These are phyloP conservation scores for Gaeumannomyces sp. DNA, from an alignment of 2,329 filamentous ascomycete genomes.

Conservation along the genomic window DNA sequence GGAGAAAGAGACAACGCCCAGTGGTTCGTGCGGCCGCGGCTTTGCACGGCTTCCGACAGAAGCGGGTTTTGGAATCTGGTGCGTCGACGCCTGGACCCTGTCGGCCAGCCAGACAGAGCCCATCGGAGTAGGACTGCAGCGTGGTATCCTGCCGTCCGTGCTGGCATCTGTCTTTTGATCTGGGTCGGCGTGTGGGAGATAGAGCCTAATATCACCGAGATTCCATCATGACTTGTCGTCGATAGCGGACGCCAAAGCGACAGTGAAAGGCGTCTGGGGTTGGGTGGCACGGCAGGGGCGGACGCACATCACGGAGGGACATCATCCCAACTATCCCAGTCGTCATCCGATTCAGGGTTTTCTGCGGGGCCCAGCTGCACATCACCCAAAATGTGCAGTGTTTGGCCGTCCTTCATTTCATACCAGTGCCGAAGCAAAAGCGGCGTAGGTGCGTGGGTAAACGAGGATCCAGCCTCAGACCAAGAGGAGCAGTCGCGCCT, in stretches of 20 bases:
- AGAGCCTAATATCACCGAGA: not conserved
- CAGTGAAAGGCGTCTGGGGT: not conserved
- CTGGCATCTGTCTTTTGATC: not conserved
- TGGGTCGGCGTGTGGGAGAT: not conserved
- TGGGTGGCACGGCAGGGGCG: not conserved
- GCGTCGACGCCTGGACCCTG: slow-evolving; percentile 6
- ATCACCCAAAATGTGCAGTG: not conserved
- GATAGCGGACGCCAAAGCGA: not conserved
- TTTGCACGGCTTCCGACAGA: not conserved
- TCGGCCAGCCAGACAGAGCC: not conserved
- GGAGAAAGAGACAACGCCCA: not conserved
- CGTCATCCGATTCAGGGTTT: not conserved
- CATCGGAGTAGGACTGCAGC: not conserved
- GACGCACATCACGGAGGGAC: not conserved
- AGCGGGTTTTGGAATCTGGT: slow-evolving; percentile 3
- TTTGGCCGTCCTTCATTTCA: not conserved
- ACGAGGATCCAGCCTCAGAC: not conserved
- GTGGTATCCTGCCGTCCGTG: not conserved
- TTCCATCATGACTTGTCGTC: not conserved
- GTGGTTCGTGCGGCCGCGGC: slow-evolving; percentile 2
- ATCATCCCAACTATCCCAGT: not conserved
- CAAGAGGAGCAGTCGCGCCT: not conserved
- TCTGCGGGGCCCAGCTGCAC: not conserved
- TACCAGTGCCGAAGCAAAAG: not conserved
- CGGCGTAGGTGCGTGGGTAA: not conserved